These are phyloP conservation scores for Serendipita sp. DNA, from an alignment of 768 basidiomycete species.

Conservation along the genomic window DNA sequence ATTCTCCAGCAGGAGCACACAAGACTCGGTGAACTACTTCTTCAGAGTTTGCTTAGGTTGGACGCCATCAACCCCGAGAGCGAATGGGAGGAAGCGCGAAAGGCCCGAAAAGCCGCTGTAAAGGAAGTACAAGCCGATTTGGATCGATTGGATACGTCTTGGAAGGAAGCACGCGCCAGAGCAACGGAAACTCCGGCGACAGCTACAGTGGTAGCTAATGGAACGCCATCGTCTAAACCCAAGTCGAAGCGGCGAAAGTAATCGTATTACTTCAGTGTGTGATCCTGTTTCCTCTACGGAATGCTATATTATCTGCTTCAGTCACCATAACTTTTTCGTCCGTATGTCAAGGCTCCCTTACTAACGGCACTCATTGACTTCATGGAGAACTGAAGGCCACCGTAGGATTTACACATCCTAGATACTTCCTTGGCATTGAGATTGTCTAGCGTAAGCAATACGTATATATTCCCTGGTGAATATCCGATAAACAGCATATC, in stretches of 20 bases:
- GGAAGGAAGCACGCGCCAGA: conserved; percentile 26
- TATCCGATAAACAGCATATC: too few species aligned
- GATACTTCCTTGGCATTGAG: too few species aligned
- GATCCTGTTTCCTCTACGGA: too few species aligned
- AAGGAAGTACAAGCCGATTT: conserved; percentile 69
- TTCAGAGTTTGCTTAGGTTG: conserved; percentile 75
- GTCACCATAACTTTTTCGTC: too few species aligned
- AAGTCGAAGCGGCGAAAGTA: neutral
- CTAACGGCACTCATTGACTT: too few species aligned
- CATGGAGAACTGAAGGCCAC: too few species aligned
- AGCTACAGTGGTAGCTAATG: neutral
- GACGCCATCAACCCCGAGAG: conserved; percentile 65
- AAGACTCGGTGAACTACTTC: conserved; percentile 62
- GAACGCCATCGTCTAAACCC: neutral
- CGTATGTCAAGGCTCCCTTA: too few species aligned
- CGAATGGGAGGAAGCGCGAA: conserved; percentile 64
- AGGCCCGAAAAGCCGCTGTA: conserved; percentile 73
- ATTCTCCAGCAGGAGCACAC: conserved; percentile 30
- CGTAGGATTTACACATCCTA: too few species aligned
- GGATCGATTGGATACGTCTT: conserved; percentile 61
- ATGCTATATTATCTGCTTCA: too few species aligned
- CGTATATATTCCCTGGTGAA: too few species aligned
- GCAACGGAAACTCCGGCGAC: neutral
- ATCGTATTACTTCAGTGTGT: neutral
- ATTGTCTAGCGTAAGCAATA: too few species aligned